phyloP scores from a whole-genome alignment of 345 rosid species.

The Populus nigra region DNA sequence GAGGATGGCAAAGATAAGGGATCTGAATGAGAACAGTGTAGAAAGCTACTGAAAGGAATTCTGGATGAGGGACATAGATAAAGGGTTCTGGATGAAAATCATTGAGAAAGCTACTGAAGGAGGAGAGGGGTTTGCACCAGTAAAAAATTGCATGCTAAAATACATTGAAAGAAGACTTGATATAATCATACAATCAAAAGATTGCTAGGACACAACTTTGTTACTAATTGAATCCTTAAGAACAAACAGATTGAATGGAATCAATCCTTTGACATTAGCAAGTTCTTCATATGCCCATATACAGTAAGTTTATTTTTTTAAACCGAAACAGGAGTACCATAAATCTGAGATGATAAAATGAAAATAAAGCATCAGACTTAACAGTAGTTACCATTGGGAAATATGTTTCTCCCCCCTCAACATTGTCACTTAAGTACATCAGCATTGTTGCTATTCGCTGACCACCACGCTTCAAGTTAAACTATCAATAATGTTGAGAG shows the following conservation, averaged over 20 bases:
- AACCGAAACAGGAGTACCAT: not conserved
- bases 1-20: not conserved
- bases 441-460: conserved; percentile 92
- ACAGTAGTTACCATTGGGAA: conserved; percentile 71
- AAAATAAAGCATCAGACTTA: not conserved
- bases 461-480: conserved; percentile 87
- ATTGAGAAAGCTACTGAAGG: not conserved
- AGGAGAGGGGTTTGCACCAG: not conserved
- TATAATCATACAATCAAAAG: too few relatives aligned
- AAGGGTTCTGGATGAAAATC: not conserved
- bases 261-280: not conserved
- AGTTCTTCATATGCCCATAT: not conserved
- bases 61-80: too few relatives aligned
- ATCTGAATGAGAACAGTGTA: not conserved
- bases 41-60: not conserved
- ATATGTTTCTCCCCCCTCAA: conserved; percentile 96
- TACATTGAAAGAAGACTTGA: not conserved
- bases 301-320: not conserved
- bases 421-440: conserved; percentile 82
- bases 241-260: not conserved
- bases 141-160: not conserved
- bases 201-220: not conserved
- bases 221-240: not conserved
- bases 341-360: not conserved
- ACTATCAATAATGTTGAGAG: conserved; percentile 38